phyloP scores from a whole-genome alignment of 176 grass and related monocot genomes.

The Coix lacrymajobi region DNA sequence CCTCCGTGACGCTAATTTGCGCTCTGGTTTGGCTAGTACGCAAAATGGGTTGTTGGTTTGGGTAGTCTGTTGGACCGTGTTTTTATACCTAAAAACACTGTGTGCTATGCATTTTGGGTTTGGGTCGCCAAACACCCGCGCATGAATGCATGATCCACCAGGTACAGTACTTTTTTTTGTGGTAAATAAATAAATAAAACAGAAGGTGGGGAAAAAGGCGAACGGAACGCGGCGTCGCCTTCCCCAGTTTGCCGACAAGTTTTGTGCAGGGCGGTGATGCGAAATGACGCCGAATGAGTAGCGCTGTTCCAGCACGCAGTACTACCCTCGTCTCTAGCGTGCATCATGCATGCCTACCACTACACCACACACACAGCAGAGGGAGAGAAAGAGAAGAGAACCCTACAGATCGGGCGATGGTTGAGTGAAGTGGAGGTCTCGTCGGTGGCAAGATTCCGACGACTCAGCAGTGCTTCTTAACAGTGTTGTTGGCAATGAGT shows the following conservation, averaged over 20 bases:
- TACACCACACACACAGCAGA: no score
- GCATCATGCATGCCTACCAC: neutral
- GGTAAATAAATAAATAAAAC: neutral
- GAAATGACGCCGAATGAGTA: slow-evolving; percentile 11
- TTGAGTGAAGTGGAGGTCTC: neutral
- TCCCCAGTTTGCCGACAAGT: neutral
- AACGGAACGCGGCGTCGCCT: neutral
- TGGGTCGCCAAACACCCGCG: no score
- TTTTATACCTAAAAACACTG: no score
- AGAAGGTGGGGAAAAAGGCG: neutral
- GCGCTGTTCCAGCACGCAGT: neutral
- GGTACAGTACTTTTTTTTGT: no score
- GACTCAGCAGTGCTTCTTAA: neutral
- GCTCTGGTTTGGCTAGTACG: no score
- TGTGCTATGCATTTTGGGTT: no score
- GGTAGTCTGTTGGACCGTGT: no score
- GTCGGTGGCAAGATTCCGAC: slow-evolving; percentile 13
- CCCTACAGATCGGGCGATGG: neutral
- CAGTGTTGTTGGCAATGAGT: neutral
- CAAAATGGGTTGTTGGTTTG: no score
- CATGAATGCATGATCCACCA: no score
- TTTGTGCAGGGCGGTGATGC: neutral
- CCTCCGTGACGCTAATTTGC: no score
- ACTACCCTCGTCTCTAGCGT: neutral
- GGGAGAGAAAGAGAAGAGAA: no score